Percentiles rank a stretch among this genome's conserved stretches.
Evolutionary conservation across 2,329 filamentous ascomycete genomes (phyloP).

Genomic region (Daldinia sp.): DNA sequence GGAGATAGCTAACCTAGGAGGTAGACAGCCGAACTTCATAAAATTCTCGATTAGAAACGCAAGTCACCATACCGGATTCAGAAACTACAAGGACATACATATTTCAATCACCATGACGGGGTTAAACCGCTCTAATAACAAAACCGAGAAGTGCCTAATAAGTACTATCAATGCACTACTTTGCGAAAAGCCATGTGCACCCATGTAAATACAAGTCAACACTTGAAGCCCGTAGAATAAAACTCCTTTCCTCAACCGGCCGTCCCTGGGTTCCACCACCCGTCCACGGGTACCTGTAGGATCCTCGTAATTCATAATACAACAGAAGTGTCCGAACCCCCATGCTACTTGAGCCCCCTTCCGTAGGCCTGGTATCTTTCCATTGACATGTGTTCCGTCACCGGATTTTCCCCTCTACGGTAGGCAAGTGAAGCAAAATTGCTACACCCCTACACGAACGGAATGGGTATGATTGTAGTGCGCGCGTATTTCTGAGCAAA

Average conservation of each 20-base stretch:
- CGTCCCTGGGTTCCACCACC: slow-evolving; percentile 2
- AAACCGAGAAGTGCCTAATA: neutral
- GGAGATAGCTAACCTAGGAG: no score
- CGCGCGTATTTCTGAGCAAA: neutral
- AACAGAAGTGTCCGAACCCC: slow-evolving; percentile 27
- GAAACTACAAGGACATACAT: no score
- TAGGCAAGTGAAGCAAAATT: neutral
- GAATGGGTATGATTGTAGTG: neutral
- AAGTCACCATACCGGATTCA: no score
- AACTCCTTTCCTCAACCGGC: slow-evolving; percentile 16
- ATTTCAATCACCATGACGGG: no score
- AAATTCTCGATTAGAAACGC: no score
- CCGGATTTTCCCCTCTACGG: neutral
- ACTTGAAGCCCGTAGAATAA: slow-evolving; percentile 4
- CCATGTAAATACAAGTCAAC: neutral
- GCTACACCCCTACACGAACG: neutral
- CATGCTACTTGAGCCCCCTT: neutral
- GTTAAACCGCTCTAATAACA: no score
- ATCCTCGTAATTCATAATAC: slow-evolving; percentile 43
- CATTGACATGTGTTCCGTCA: neutral
- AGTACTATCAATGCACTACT: neutral
- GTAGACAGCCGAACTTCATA: no score
- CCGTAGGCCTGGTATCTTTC: neutral
- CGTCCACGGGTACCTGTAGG: slow-evolving; percentile 9
- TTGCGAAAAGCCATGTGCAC: neutral